Evolutionary conservation across 495 filamentous ascomycete genomes (phyloP).

Genomic region (Trichocladium uniseriatum): DNA sequence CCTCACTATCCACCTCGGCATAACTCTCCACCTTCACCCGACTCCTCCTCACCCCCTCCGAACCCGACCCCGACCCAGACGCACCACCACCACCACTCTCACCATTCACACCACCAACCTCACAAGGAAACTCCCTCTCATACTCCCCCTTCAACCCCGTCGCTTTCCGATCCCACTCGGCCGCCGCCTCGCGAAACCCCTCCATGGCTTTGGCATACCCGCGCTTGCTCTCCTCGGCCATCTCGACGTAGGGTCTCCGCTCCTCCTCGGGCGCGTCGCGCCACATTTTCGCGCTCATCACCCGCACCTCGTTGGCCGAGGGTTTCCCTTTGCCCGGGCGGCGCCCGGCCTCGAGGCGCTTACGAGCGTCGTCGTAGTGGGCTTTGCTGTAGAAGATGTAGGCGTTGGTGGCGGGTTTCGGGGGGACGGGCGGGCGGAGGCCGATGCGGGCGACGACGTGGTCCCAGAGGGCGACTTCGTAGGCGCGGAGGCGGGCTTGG

Average conservation of each 20-base stretch:
- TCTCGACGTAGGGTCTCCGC: slow-evolving; percentile 65
- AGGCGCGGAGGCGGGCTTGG: slow-evolving; percentile 50
- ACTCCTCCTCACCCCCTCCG: slow-evolving; percentile 18
- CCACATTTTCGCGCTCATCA: slow-evolving; percentile 82
- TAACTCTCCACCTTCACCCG: slow-evolving; percentile 32
- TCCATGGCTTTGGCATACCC: slow-evolving; percentile 48
- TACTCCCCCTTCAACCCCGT: slow-evolving; percentile 51
- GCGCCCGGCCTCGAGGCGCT: slow-evolving; percentile 57
- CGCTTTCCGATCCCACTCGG: slow-evolving; percentile 62
- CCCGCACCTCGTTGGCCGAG: slow-evolving; percentile 70
- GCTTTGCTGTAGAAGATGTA: slow-evolving; percentile 74
- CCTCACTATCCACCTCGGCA: slow-evolving; percentile 22
- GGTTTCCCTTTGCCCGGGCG: slow-evolving; percentile 55
- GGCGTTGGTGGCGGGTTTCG: slow-evolving; percentile 59
- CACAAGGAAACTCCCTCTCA: slow-evolving; percentile 29
- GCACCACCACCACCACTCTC: neutral
- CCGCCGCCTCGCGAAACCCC: slow-evolving; percentile 47
- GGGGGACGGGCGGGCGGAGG: slow-evolving; percentile 58
- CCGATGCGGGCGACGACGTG: slow-evolving; percentile 63
- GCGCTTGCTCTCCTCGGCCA: slow-evolving; percentile 57
- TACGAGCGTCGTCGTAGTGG: slow-evolving; percentile 65
- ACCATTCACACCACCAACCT: slow-evolving; percentile 10
- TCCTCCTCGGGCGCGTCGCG: slow-evolving; percentile 57
- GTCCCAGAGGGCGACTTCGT: slow-evolving; percentile 64
- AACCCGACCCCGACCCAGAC: neutral